Base-by-base conservation (phyloP, 73 alveolate species). In the Symbiodinium natans region DNA sequence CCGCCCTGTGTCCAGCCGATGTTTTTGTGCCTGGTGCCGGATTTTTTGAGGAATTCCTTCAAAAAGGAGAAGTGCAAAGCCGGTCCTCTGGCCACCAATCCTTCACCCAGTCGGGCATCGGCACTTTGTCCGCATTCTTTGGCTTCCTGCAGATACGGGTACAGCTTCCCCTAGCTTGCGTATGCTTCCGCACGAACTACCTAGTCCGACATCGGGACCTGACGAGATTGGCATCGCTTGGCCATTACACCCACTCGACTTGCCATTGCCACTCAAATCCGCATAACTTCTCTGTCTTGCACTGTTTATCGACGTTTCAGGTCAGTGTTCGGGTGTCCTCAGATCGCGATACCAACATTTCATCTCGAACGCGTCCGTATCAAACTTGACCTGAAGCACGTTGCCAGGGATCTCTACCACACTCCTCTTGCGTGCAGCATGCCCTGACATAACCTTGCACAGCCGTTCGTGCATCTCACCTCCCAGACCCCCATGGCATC, bases 271-370 rank as follows among this genome's bases (percentile, higher is more conserved):
- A 56, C 75, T 15, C 75, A 56, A 2, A 1, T 1, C 2, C 27
- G 27, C 42, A 73, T 25, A 3, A 27, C 17, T 21, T 56, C 31
- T 21, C 17, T 56, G 75, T 56, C 27, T n/a, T n/a, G n/a, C n/a
- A n/a, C n/a, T n/a, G n/a, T n/a, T n/a, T n/a, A n/a, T n/a, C n/a
- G n/a, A n/a, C n/a, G n/a, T n/a, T n/a, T n/a, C n/a, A n/a, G n/a
- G n/a, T n/a, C n/a, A n/a, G n/a, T n/a, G 71, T 29, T 39, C 40
- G 1, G 34, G 86, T 2, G 11, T 52, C 95, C 97, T 82, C 33
- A 90, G 97, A 42, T 90, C 97, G 33, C 97, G 46, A 54, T 90
- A 90, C 97, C 97, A 90, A 34, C 97, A 90, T 89, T 90, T 90
- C 97, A 90, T 90, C 88, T 90, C 97, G 29, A 71, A 90, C 17